A percentile compares a stretch with the other conserved stretches of the same genome.
phyloP scores from a whole-genome alignment of 1,284 basidiomycete genomes.

The Moesziomyces antarcticus region DNA sequence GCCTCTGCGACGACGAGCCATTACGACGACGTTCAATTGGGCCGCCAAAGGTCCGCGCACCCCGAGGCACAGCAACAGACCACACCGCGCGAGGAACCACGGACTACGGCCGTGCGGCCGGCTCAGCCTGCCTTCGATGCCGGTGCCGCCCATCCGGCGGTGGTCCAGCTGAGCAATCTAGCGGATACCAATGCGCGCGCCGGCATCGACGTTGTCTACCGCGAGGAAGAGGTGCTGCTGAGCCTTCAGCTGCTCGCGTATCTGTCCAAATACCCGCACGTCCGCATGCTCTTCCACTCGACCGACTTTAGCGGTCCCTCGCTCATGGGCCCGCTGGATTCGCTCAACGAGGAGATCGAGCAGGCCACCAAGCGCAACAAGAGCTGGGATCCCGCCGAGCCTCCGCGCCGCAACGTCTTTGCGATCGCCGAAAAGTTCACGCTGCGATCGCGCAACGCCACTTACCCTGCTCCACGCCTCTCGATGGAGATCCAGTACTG shows the following conservation, averaged over 20 bases:
- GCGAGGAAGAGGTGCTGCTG: constrained; percentile 93
- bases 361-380: constrained; percentile 38
- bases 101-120: constrained; percentile 7
- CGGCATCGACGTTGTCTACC: constrained; percentile 72
- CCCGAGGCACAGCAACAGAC: constrained; percentile 12
- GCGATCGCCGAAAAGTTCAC: constrained; percentile 96
- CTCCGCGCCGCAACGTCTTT: constrained; percentile 75
- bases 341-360: constrained; percentile 44
- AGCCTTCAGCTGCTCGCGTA: constrained; percentile 93
- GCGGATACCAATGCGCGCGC: constrained; percentile 32
- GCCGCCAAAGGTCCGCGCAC: constrained; percentile 7
- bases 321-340: constrained; percentile 54
- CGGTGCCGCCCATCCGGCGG: constrained; percentile 27
- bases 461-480: constrained; percentile 72
- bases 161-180: constrained; percentile 38
- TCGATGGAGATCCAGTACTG: constrained; percentile 96
- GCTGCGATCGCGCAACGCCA: constrained; percentile 79
- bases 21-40: constrained; percentile 7
- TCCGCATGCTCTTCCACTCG: constrained; percentile 90
- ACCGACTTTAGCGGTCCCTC: constrained; percentile 52
- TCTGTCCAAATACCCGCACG: constrained; percentile 96
- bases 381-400: constrained; percentile 59
- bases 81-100: constrained; percentile 18
- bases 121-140: constrained; percentile 20
- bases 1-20: constrained; percentile 6